Conservation (phyloP, 2,329 filamentous ascomycete species). For the Cytospora piceicola region DNA sequence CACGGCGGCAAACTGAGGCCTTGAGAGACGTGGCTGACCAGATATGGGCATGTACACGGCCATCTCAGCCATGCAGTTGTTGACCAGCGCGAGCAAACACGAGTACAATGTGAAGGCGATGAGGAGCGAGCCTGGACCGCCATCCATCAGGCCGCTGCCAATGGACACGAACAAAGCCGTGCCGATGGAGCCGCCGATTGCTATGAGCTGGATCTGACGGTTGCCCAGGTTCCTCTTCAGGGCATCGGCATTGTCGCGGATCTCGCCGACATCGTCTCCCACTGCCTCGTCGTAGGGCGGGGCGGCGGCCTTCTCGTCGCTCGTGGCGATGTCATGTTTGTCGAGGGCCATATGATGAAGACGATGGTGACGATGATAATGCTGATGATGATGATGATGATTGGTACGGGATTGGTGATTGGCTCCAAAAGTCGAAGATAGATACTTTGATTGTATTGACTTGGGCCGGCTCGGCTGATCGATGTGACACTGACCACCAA, state of each 20-base stretch:
- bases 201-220: constrained; percentile 62
- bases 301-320: constrained; percentile 19
- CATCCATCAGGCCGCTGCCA: constrained; percentile 54
- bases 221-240: constrained; percentile 56
- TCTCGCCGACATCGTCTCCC: constrained; percentile 16
- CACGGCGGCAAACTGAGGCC: no score
- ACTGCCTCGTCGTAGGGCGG: constrained; percentile 21
- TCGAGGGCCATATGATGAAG: constrained; percentile 6
- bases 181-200: constrained; percentile 61
- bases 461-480: no score
- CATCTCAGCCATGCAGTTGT: constrained; percentile 70
- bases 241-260: constrained; percentile 29
- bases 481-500: no score
- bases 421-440: background rate
- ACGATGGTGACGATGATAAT: no score
- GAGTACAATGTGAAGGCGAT: constrained; percentile 62
- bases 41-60: constrained; percentile 63
- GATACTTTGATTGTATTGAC: no score
- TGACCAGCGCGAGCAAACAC: constrained; percentile 61
- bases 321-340: background rate
- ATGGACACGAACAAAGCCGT: constrained; percentile 66
- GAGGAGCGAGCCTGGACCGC: constrained; percentile 56
- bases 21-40: constrained; percentile 34
- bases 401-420: no score
- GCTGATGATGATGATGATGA: no score